Evolutionary conservation across 345 rosid species (phyloP), one percentile per base, ranked within the genome.

Genomic region (Aurinia saxatilis): DNA sequence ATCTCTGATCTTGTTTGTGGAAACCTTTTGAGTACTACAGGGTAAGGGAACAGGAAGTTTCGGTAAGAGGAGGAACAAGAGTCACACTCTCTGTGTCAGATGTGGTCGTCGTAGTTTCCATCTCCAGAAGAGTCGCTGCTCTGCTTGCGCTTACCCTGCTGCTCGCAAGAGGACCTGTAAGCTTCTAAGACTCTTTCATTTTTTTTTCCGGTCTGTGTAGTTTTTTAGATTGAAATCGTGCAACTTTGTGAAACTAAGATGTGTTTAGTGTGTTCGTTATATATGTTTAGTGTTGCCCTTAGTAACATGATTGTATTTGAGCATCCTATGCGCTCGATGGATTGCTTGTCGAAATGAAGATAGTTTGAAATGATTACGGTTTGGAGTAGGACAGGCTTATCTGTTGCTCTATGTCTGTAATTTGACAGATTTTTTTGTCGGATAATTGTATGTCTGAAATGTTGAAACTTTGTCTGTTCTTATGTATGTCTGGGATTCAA

Each of bases 71-170:
- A 89, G 98, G 79, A 92, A 92, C 88, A 92, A 92, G 90, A 87
- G 95, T 44, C 98, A 92, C 83, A 92, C 98, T 0, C 82, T 92
- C 14, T 92, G 98, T 57, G 97, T 92, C 44, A 80, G 98, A 78
- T 92, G 98, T 50, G 97, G 98, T 50, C 97, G 98, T 66, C 97
- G 97, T 60, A 89, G 96, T 70, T 93, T 89, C 76, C 99, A 93
- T 76, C 88, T 93, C 59, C 97, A 93, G 80, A 93, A 93, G 87
- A 90, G 99, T 67, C 97, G 97, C 1, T 93, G 97, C 77, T 34
- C 88, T 2, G 97, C 90, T 34, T 93, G 99, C 56, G 99, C 78
- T 27, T 90, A 74, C 80, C 99, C 99, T 0, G 95, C 96, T n/a
- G 97, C 99, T 33, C 99, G 99, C 85, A 80, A 79, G 88, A 85